phyloP scores from a whole-genome alignment of 306 rosid species.

The Quercus rubra region DNA sequence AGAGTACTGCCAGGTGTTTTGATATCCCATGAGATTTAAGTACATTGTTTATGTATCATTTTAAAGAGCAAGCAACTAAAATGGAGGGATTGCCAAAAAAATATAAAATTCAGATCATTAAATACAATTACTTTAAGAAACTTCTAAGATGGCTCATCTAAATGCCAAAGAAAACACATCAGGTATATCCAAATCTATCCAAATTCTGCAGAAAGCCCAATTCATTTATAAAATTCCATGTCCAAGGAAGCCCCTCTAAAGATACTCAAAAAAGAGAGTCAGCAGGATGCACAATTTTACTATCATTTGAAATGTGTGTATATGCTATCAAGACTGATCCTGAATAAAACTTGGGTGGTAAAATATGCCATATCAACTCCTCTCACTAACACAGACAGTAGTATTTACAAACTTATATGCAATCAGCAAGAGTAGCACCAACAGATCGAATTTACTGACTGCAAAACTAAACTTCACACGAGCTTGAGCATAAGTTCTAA shows the following conservation, averaged over 20 bases:
- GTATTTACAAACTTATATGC: neutral
- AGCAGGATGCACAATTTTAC: neutral
- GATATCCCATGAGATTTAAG: neutral
- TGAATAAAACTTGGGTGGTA: neutral
- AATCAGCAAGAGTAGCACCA: neutral
- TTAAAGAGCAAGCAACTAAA: neutral
- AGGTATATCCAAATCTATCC: neutral
- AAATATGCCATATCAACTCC: neutral
- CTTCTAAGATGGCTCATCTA: neutral
- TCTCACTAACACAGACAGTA: neutral
- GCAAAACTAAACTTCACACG: neutral
- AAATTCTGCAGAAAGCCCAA: too few relatives aligned
- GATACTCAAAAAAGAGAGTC: neutral
- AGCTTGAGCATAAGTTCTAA: neutral
- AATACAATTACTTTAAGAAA: neutral
- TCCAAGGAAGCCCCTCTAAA: neutral
- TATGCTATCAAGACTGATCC: neutral
- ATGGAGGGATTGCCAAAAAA: neutral
- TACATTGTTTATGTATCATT: neutral
- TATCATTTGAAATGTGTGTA: neutral
- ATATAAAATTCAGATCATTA: neutral
- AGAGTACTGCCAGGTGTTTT: neutral
- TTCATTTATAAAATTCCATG: neutral
- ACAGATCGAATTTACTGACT: neutral
- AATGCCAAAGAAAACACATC: neutral